These are phyloP conservation scores for Daphne laureola DNA, from an alignment of 441 rosid species.

Conservation along the genomic window DNA sequence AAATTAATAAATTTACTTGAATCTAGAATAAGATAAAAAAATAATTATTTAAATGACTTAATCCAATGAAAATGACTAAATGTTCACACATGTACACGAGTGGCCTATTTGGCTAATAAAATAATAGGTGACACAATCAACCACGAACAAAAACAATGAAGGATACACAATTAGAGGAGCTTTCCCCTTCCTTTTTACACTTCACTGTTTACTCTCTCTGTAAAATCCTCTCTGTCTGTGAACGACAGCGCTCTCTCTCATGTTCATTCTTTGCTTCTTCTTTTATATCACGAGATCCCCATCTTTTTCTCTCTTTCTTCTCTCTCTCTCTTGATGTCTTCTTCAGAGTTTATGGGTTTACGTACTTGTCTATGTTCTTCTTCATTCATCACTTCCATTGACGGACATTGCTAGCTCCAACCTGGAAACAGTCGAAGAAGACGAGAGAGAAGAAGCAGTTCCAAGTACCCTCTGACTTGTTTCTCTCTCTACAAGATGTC, in stretches of 20 bases:
- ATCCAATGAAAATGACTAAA: too few relatives aligned
- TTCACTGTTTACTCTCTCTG: neutral
- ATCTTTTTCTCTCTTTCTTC: slow-evolving; percentile 21
- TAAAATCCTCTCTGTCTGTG: too few relatives aligned
- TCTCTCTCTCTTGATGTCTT: slow-evolving; percentile 18
- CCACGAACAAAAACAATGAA: too few relatives aligned
- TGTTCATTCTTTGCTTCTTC: slow-evolving; percentile 66
- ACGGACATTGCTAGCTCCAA: slow-evolving; percentile 25
- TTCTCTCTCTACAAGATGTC: slow-evolving; percentile 29
- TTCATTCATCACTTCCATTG: slow-evolving; percentile 13
- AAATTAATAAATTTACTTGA: too few relatives aligned
- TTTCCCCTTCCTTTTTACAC: too few relatives aligned
- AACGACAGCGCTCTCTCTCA: neutral
- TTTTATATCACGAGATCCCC: slow-evolving; percentile 79
- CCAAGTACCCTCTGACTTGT: slow-evolving; percentile 9
- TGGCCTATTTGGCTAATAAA: too few relatives aligned
- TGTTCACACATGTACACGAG: too few relatives aligned
- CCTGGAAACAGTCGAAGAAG: neutral
- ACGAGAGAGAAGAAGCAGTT: neutral
- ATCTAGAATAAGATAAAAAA: too few relatives aligned
- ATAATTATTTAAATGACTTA: too few relatives aligned
- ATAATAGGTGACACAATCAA: too few relatives aligned
- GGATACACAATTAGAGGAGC: too few relatives aligned
- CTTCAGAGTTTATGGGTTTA: slow-evolving; percentile 23
- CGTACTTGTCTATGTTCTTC: slow-evolving; percentile 9